A percentile compares a stretch with the other conserved stretches of the same genome.
Evolutionary conservation across 2,329 filamentous ascomycete species (phyloP).

Genomic region (Xylariaceae sp.): DNA sequence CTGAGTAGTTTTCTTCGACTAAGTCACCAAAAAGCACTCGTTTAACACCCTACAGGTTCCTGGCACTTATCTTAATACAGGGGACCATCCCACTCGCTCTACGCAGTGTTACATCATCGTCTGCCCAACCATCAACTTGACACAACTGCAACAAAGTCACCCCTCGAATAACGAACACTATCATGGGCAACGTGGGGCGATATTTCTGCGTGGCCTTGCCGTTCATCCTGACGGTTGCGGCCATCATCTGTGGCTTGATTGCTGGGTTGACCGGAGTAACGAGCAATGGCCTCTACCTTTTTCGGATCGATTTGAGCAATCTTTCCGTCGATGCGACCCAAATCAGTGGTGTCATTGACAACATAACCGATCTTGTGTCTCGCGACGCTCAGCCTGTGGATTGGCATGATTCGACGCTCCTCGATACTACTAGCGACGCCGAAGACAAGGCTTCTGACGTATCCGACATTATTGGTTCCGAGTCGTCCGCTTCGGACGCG

Average conservation of each 20-base stretch:
- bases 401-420: slow-evolving; percentile 12
- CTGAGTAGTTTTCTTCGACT: no score
- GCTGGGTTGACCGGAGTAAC: slow-evolving; percentile 52
- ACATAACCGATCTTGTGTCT: slow-evolving; percentile 10
- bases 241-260: slow-evolving; percentile 65
- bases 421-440: slow-evolving; percentile 2
- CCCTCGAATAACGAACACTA: slow-evolving; percentile 20
- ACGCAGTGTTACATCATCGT: not conserved
- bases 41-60: no score
- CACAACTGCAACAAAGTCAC: not conserved
- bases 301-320: slow-evolving; percentile 58
- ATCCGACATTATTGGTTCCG: slow-evolving; percentile 18
- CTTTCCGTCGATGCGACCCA: slow-evolving; percentile 47
- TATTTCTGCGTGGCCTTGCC: slow-evolving; percentile 85
- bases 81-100: not conserved
- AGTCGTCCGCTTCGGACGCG: not conserved
- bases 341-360: slow-evolving; percentile 19
- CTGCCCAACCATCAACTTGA: not conserved
- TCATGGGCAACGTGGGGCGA: slow-evolving; percentile 61
- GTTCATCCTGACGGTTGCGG: slow-evolving; percentile 73
- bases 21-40: no score
- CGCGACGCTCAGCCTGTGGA: slow-evolving; percentile 8
- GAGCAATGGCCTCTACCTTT: slow-evolving; percentile 53
- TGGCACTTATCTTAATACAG: not conserved
- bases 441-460: slow-evolving; percentile 4